Base-by-base conservation (phyloP, 805 yeast species). In the Ascoidea tarda region DNA sequence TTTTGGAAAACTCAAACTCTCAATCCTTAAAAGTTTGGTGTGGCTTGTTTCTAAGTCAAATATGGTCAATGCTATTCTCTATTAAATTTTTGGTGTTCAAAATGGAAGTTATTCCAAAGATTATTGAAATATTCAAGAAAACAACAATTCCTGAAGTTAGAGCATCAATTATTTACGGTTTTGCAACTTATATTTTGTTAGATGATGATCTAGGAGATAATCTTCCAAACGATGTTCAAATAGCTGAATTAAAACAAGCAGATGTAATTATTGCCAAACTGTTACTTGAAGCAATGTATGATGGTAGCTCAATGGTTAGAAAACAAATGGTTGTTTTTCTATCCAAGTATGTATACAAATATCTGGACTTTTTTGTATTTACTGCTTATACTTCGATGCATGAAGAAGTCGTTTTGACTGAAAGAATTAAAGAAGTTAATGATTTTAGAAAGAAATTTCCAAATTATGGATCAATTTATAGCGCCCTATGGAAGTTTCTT, bases 11-110 rank as follows among this genome's bases (percentile, higher is more conserved):
- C 8, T 80, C 91, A 1, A 96, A 88, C 54, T 82, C 84, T 54
- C 96, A 98, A 1, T 66, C 88, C 33, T 69, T 93, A 33, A 77
- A 98, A 56, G 97, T 93, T 62, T 93, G 99, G 99, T 82, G 96
- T 58, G 78, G 84, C 12, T 69, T 91, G 46, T 70, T 91, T 46
- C 71, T 89, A 28, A 81, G 93, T 0, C 91, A 87, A 60, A 68
- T 89, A 32, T 84, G 93, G 82, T 73, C 73, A 56, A 77, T 77
- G 48, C 80, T 84, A 58, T 76, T 84, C 0, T 89, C 87, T 52
- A 89, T 90, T 10, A 83, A 84, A 61, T 77, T 79, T 73, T 74
- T 85, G 31, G 79, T 83, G 32, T 74, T 79, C 58, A 78, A 82
- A 57, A 83, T 81, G 53, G 84, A 84, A 0, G 75, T 79, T 31